Evolutionary conservation across 345 rosid species (phyloP), one percentile per base, ranked within the genome.

Genomic region (Camelina neglecta): DNA sequence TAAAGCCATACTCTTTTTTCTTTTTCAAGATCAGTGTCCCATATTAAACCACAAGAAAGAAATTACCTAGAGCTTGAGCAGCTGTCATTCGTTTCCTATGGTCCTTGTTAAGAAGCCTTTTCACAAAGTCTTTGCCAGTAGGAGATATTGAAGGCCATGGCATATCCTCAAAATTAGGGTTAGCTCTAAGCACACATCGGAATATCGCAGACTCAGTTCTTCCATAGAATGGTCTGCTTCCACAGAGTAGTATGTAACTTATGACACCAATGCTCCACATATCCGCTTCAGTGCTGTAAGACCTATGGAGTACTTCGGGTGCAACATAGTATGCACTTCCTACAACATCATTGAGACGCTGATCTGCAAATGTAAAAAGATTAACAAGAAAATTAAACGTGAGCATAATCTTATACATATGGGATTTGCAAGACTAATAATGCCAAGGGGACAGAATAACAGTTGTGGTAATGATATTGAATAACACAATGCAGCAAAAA

Each of bases 311-410:
- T 60, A 96, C 99, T 88, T 96, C 98, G 24, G 99, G 97, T 21
- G 99, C 94, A 74, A 96, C 99, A 80, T 96, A 93, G 82, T 91
- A 96, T 64, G 98, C 98, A 83, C 98, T 96, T 60, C 99, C 99
- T 58, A 96, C 99, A 64, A 96, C 90, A 79, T 96, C 99, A 60
- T 86, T 96, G 76, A 91, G 92, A 61, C 98, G 91, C 69, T 89
- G 95, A 82, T 92, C 99, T 96, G 93, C 59, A 66, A 12, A 39
- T 39, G 24, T 13, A 38, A 39, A 39, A 23, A 53, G 51, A 42
- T 51, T 31, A 23, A 55, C 26, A 55, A 39, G 3, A 8, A 23
- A 38, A 9, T 5, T 10, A 41, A 69, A 57, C 41, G 61, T 15
- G 23, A 5, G 13, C n/a, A 3, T 29, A 29, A 29, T 4, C 31